Conservation (phyloP, 371 early-diverging fungal species). For the Syncephalastrum racemosum region DNA sequence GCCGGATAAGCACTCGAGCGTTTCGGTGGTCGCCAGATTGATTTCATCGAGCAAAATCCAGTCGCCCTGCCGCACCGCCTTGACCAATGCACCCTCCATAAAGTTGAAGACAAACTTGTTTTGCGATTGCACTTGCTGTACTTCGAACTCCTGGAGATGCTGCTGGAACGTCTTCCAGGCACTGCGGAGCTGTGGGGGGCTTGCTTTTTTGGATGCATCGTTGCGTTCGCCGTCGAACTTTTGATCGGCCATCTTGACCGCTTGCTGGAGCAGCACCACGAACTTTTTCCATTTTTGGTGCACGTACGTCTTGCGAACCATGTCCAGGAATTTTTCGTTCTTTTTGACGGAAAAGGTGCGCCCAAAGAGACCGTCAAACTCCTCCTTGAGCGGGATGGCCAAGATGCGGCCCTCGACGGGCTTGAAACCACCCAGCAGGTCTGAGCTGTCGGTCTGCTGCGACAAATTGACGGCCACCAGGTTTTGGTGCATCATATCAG, state of each 20-base stretch:
- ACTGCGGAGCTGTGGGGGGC: conserved; percentile 50
- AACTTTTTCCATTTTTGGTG: conserved; percentile 83
- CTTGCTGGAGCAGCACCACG: conserved; percentile 67
- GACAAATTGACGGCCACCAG: conserved; percentile 96
- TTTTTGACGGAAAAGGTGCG: conserved; percentile 86
- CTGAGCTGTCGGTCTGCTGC: conserved; percentile 97
- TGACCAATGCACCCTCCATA: conserved; percentile 91
- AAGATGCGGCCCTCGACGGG: conserved; percentile 89
- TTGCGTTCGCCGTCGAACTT: conserved; percentile 46
- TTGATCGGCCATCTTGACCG: conserved; percentile 77
- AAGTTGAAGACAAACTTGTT: conserved; percentile 91
- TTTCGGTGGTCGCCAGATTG: conserved; percentile 96
- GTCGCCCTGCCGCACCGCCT: conserved; percentile 90
- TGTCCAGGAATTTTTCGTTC: conserved; percentile 84
- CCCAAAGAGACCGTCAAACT: conserved; percentile 83
- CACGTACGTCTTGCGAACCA: conserved; percentile 68
- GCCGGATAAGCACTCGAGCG: conserved; percentile 89
- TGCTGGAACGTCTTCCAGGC: conserved; percentile 66
- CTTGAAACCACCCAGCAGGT: conserved; percentile 97
- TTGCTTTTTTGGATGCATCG: conserved; percentile 30
- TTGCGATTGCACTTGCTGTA: conserved; percentile 71
- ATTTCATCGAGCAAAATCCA: conserved; percentile 99
- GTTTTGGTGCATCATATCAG: conserved; percentile 73
- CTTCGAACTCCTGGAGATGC: conserved; percentile 62
- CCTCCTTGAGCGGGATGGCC: conserved; percentile 79